Conservation (phyloP, 768 basidiomycete genomes). For the Xerocomus spinulosus region DNA sequence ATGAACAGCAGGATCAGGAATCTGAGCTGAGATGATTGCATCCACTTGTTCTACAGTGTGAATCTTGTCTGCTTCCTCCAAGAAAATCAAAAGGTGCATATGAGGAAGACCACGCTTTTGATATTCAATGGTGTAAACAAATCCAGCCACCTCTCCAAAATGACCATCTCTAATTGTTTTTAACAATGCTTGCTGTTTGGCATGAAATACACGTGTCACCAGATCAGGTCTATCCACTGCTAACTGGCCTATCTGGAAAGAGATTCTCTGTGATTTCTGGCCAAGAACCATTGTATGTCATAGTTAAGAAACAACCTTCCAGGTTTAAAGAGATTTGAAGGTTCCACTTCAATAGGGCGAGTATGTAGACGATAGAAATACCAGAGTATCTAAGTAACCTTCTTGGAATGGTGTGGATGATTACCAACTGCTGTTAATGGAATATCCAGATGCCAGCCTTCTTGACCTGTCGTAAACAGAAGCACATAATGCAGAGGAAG, state of each 20-base stretch:
- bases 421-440: neutral
- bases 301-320: too few species aligned
- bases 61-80: conserved; percentile 20
- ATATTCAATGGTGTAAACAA: conserved; percentile 53
- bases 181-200: conserved; percentile 37
- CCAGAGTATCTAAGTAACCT: conserved; percentile 28
- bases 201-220: conserved; percentile 41
- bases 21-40: conserved; percentile 1
- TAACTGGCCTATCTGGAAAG: conserved; percentile 34
- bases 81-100: conserved; percentile 43
- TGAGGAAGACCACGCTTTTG: conserved; percentile 56
- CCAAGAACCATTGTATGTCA: conserved; percentile 53
- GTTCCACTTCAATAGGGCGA: conserved; percentile 31
- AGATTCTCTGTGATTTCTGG: conserved; percentile 38
- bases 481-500: conserved; percentile 40
- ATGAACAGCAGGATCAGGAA: neutral
- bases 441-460: conserved; percentile 35
- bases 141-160: too few species aligned
- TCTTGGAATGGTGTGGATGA: conserved; percentile 2
- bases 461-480: conserved; percentile 37
- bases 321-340: conserved; percentile 48
- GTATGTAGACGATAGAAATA: conserved; percentile 33
- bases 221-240: conserved; percentile 45
- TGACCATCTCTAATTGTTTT: conserved; percentile 36
- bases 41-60: neutral